Evolutionary conservation across 768 basidiomycete species (phyloP), one percentile per base, ranked within the genome.

Genomic region (Leccinum truebloodii): DNA sequence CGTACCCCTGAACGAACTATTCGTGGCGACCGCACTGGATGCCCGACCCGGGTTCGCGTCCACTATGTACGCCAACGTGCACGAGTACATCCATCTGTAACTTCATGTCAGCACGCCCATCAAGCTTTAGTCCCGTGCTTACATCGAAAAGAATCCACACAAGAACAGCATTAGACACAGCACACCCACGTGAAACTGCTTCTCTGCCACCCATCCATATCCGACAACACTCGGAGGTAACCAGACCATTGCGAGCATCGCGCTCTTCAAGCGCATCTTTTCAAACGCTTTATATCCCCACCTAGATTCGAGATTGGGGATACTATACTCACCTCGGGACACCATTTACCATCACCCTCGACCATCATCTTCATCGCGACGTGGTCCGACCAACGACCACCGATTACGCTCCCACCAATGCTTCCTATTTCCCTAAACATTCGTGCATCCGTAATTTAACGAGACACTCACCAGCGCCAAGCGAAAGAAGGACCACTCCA

Each of bases 21-120:
- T 95, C 30, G 81, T 76, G 0, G 93, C 92, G 7, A 86, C 83
- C 1, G 90, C 92, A 3, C 84, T 84, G 4, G 88, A 85, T 2
- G 90, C 90, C 30, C 90, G 83, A 9, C 94, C 94, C 6, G 80
- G 78, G 70, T 95, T 97, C 5, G 92, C 85, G 66, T 97, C 94
- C 16, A 95, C 92, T 35, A 95, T 79, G 66, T 94, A 95, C 0
- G 94, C 89, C 32, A 95, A 75, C 0, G 89, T 88, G 54, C 85
- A 85, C 16, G 85, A 75, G 69, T 90, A 89, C 52, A 87, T 84
- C 74, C 79, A 79, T 65, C 83, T 85, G 60, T 3, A 59, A 57
- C 28, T 46, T 22, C 20, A 46, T 44, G 35, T 60, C 57, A 59
- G 60, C 41, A 57, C 24, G 26, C 22, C 20, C 32, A 55, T 26